Percentiles rank a stretch among this genome's conserved stretches.
phyloP scores from a whole-genome alignment of 2,329 filamentous ascomycete genomes.

The Mycosphaerella arachidis region DNA sequence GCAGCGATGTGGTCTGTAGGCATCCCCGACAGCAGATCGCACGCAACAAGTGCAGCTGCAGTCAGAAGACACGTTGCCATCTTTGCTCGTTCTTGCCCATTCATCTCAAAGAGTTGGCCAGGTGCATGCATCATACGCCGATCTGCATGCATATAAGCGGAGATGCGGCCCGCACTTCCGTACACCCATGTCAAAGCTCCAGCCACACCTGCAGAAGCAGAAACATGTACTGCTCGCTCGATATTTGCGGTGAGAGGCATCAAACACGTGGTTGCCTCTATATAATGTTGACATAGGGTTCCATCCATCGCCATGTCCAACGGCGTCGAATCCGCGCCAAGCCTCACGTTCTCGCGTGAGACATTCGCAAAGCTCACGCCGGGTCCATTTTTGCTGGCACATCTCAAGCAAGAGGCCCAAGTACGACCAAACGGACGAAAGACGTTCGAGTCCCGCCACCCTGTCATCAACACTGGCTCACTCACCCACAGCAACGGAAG shows the following conservation, averaged over 20 bases:
- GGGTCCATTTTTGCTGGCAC: constrained; percentile 82
- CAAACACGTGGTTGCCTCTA: too few relatives aligned
- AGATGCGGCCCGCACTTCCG: not conserved
- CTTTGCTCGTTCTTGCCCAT: not conserved
- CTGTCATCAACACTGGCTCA: constrained; percentile 76
- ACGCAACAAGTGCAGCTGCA: too few relatives aligned
- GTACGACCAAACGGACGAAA: constrained; percentile 77
- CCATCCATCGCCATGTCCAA: not conserved
- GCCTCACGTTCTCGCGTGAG: constrained; percentile 54
- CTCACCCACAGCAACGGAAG: constrained; percentile 87
- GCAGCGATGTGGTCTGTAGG: not conserved
- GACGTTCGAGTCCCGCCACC: constrained; percentile 63
- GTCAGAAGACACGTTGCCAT: too few relatives aligned
- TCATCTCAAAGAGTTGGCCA: not conserved
- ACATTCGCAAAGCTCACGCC: constrained; percentile 88
- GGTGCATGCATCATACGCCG: not conserved
- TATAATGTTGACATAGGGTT: not conserved
- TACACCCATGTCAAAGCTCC: not conserved
- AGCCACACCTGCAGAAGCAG: not conserved
- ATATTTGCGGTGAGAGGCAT: too few relatives aligned
- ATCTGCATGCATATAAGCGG: not conserved
- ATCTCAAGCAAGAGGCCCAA: constrained; percentile 64
- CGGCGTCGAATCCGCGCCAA: constrained; percentile 12
- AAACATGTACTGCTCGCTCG: not conserved
- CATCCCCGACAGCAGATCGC: too few relatives aligned